Evolutionary conservation across 371 early-diverging fungal species (phyloP).

Genomic region (Caulochytrium protostelioides): DNA sequence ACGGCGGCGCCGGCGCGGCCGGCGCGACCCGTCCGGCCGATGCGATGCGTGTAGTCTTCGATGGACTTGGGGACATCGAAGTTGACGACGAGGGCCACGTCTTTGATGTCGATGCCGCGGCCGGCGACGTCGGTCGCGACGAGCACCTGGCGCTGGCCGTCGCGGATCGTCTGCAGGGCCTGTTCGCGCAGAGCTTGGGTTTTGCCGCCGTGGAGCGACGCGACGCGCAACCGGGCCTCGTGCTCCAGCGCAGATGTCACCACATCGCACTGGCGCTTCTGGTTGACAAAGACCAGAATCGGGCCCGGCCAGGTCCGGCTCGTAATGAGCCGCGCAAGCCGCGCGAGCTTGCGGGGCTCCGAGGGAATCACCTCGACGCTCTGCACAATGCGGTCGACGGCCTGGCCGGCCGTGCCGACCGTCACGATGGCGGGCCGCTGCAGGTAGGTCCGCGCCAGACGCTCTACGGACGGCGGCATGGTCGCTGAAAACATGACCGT

Average conservation of each 20-base stretch:
- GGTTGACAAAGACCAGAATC: slow-evolving; percentile 93
- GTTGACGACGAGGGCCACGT: slow-evolving; percentile 90
- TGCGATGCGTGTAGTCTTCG: slow-evolving; percentile 92
- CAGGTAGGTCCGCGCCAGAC: slow-evolving; percentile 64
- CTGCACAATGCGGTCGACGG: slow-evolving; percentile 84
- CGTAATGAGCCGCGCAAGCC: slow-evolving; percentile 49
- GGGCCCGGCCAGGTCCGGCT: slow-evolving; percentile 48
- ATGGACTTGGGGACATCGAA: slow-evolving; percentile 94
- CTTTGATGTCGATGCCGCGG: slow-evolving; percentile 94
- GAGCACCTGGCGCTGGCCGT: slow-evolving; percentile 47
- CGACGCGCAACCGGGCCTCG: slow-evolving; percentile 32
- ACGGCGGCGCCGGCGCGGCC: slow-evolving; percentile 84
- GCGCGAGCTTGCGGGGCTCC: slow-evolving; percentile 60
- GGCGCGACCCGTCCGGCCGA: slow-evolving; percentile 94
- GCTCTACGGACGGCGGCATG: slow-evolving; percentile 90
- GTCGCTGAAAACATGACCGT: slow-evolving; percentile 99
- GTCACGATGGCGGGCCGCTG: slow-evolving; percentile 85
- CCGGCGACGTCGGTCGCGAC: slow-evolving; percentile 97
- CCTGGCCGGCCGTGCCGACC: slow-evolving; percentile 93
- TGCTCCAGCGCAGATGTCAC: slow-evolving; percentile 46
- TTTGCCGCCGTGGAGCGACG: slow-evolving; percentile 82
- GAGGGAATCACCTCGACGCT: slow-evolving; percentile 74
- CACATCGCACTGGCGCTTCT: slow-evolving; percentile 64
- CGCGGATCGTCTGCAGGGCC: slow-evolving; percentile 46
- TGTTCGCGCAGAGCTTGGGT: slow-evolving; percentile 80